These are phyloP conservation scores for Ceratocystis variospora DNA, from an alignment of 2,329 filamentous ascomycete genomes.

Conservation along the genomic window DNA sequence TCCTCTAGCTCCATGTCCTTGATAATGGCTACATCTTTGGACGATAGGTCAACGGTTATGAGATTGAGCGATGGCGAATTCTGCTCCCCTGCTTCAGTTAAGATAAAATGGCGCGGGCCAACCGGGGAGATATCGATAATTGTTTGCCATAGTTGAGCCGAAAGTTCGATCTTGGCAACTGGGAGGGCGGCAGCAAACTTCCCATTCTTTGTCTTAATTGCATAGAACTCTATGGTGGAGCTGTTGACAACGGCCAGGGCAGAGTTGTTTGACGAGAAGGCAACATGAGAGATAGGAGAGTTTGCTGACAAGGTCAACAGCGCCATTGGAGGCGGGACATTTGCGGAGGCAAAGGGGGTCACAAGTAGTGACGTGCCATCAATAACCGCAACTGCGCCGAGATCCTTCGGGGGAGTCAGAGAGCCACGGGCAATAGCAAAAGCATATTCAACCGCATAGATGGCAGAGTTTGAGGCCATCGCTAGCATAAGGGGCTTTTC, in stretches of 20 bases:
- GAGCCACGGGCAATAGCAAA: constrained; percentile 57
- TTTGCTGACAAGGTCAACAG: constrained; percentile 55
- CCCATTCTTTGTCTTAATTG: constrained; percentile 50
- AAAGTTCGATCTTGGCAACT: constrained; percentile 5
- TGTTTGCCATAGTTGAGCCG: background rate
- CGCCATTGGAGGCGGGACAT: constrained; percentile 86
- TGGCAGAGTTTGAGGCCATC: constrained; percentile 30
- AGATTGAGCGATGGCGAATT: background rate
- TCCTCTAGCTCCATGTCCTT: background rate
- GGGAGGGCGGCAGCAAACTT: constrained; percentile 22
- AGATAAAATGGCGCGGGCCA: constrained; percentile 8
- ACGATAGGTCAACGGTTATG: background rate
- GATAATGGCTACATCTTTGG: background rate
- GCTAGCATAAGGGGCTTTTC: constrained; percentile 64
- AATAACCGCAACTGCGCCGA: constrained; percentile 67
- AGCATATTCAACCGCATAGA: constrained; percentile 41
- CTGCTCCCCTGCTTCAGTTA: background rate
- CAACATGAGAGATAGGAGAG: constrained; percentile 56
- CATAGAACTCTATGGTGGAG: constrained; percentile 51
- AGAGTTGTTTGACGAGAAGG: constrained; percentile 51
- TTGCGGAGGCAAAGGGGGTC: constrained; percentile 70
- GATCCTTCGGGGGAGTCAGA: constrained; percentile 56
- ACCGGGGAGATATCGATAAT: constrained; percentile 9
- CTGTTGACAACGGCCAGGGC: constrained; percentile 60
- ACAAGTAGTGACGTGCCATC: constrained; percentile 70